Conservation (phyloP, 441 rosid genomes). For the Erodium trifolium region DNA sequence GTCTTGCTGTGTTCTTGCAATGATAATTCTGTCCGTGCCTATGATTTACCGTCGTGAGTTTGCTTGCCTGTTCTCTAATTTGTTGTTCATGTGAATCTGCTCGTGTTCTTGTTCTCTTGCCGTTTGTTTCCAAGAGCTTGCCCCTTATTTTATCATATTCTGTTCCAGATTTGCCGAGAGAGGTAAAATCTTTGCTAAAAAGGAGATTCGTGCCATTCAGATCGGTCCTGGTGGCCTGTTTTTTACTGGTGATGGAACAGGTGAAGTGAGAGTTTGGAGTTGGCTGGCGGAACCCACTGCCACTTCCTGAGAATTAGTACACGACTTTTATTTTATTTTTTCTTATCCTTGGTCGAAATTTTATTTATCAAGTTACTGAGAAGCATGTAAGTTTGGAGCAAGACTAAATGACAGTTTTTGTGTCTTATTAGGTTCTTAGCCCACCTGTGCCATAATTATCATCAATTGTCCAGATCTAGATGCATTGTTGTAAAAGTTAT, state of each 20-base stretch:
- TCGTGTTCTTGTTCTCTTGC: not conserved
- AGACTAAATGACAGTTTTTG: no score
- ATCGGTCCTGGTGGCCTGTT: constrained; percentile 74
- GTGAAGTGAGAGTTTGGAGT: constrained; percentile 89
- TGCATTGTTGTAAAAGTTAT: no score
- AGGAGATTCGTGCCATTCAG: constrained; percentile 76
- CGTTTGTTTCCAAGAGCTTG: not conserved
- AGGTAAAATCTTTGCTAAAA: constrained; percentile 79
- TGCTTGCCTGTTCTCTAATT: not conserved
- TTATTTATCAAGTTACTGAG: no score
- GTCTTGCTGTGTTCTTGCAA: constrained; percentile 75
- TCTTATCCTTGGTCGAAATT: no score
- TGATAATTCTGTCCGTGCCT: constrained; percentile 64
- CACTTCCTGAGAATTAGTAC: constrained; percentile 15
- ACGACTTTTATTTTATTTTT: not conserved
- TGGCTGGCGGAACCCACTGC: constrained; percentile 45
- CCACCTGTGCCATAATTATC: no score
- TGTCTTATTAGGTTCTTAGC: no score
- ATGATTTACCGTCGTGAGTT: constrained; percentile 95
- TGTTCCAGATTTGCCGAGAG: constrained; percentile 65
- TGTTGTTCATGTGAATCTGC: no score
- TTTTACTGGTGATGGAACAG: constrained; percentile 91
- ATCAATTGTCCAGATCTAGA: no score
- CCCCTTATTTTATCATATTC: not conserved
- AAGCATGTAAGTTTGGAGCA: no score